These are phyloP conservation scores for Amanita inopinata DNA, from an alignment of 768 basidiomycete species.

Conservation along the genomic window DNA sequence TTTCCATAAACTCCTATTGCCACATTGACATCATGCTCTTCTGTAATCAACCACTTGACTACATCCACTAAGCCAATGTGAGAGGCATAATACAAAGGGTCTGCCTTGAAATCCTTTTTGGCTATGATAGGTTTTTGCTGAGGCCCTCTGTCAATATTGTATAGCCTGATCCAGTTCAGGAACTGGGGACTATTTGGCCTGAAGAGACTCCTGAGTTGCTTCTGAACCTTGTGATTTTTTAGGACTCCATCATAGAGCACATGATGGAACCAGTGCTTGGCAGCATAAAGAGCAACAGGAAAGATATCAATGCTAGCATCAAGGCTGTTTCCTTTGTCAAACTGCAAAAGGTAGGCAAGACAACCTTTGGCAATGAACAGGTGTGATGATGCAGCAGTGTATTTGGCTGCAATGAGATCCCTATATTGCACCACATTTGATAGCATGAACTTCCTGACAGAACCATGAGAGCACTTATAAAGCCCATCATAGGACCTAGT, in stretches of 20 bases:
- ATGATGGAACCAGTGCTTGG: slow-evolving; percentile 2
- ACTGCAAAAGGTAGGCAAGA: slow-evolving; percentile 3
- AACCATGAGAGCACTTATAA: slow-evolving; percentile 1
- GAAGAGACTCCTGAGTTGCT: neutral
- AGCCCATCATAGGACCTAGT: neutral
- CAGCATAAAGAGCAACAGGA: slow-evolving; percentile 1
- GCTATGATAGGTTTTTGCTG: neutral
- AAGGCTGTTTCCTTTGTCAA: neutral
- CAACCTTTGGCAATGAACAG: slow-evolving; percentile 3
- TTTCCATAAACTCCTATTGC: neutral
- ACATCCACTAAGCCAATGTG: neutral
- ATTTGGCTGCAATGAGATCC: neutral
- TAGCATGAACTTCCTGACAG: neutral
- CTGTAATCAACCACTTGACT: neutral
- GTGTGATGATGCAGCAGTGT: slow-evolving; percentile 1
- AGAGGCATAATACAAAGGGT: slow-evolving; percentile 3
- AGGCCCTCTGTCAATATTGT: slow-evolving; percentile 3
- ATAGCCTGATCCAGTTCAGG: slow-evolving; percentile 1
- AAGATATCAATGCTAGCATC: neutral
- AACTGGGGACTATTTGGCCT: neutral
- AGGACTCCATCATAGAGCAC: neutral
- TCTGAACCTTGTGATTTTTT: neutral
- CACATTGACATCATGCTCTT: slow-evolving; percentile 2
- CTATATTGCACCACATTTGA: neutral
- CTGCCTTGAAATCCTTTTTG: neutral